Base-by-base conservation (phyloP, 495 filamentous ascomycete genomes). In the Aspergillus sparsus region DNA sequence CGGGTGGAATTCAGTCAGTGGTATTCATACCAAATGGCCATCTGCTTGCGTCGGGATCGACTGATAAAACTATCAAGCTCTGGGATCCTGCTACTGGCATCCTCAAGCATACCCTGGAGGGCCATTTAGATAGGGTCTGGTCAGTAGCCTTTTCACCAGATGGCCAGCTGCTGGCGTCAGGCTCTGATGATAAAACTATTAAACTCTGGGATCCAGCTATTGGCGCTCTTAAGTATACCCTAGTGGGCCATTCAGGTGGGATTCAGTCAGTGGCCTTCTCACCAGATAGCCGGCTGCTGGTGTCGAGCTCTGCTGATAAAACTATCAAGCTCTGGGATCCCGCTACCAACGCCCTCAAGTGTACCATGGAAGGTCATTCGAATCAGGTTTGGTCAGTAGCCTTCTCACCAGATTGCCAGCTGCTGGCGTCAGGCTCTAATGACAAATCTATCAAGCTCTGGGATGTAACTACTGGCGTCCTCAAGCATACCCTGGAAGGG, bases 361-460 rank as follows among this genome's bases (percentile, higher is more conserved):
- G 49, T 2, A 60, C 42, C 7, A 9, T 60, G 8, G 50, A 47
- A 11, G 49, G 32, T 31, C 49, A 60, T 46, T 33, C 16, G 11
- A 11, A 27, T 6, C 10, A 5, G 15, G 37, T 60, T 53, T 1
- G 6, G 3, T 15, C 41, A 16, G 54, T 58, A 0, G 45, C 32
- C 2, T 58, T 58, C 45, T 58, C 55, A 27, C 51, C 42, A 32
- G 58, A 61, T 51, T 31, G 44, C 32, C 13, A n/a, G 7, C 11
- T 32, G 2, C 6, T 58, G n/a, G 45, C 36, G 15, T 58, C 55
- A 7, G 44, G n/a, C n/a, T 50, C 55, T 5, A 9, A 16, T 0
- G 45, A 50, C 13, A 12, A 31, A 2, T 33, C 37, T 33, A 45
- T 73, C 3, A 53, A 67, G 33, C 15, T 74, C 18, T 61, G 52